Evolutionary conservation across 805 yeast genomes (phyloP).

Genomic region (Diddensiella transvaalensis): DNA sequence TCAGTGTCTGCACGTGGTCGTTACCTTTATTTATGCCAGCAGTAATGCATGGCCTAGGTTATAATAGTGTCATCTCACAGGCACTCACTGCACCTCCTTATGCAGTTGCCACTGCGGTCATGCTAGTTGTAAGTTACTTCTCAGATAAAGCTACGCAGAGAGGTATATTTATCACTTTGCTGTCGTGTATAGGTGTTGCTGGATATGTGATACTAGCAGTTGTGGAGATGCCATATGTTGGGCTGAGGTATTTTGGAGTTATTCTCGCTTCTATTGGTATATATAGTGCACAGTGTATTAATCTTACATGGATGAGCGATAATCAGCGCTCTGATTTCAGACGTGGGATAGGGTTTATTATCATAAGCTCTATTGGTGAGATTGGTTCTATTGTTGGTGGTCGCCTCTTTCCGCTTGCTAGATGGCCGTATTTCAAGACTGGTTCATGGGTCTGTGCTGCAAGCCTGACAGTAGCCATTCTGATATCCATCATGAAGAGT

Average conservation of each 20-base stretch:
- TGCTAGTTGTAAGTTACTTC: conserved; percentile 41
- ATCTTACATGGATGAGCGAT: conserved; percentile 30
- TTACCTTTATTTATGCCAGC: conserved; percentile 48
- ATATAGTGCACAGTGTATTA: conserved; percentile 24
- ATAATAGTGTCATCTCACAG: conserved; percentile 39
- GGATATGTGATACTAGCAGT: conserved; percentile 27
- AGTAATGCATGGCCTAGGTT: conserved; percentile 43
- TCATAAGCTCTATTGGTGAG: conserved; percentile 31
- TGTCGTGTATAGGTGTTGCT: conserved; percentile 13
- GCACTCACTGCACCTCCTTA: conserved; percentile 47
- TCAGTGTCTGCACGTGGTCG: conserved; percentile 30
- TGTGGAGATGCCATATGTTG: conserved; percentile 16
- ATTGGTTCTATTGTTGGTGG: conserved; percentile 32
- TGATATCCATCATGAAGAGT: conserved; percentile 14
- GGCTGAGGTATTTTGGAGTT: conserved; percentile 26
- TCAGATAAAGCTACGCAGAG: conserved; percentile 39
- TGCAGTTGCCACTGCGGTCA: conserved; percentile 36
- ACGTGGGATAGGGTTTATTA: conserved; percentile 30
- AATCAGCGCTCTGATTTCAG: conserved; percentile 31
- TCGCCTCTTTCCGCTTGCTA: conserved; percentile 25
- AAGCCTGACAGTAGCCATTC: conserved; percentile 14
- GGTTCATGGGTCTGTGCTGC: conserved; percentile 27
- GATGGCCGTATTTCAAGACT: conserved; percentile 18
- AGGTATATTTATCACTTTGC: conserved; percentile 20
- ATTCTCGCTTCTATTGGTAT: conserved; percentile 27